Base-by-base conservation (phyloP, 2,329 filamentous ascomycete species). In the Hypoxylon sp. region DNA sequence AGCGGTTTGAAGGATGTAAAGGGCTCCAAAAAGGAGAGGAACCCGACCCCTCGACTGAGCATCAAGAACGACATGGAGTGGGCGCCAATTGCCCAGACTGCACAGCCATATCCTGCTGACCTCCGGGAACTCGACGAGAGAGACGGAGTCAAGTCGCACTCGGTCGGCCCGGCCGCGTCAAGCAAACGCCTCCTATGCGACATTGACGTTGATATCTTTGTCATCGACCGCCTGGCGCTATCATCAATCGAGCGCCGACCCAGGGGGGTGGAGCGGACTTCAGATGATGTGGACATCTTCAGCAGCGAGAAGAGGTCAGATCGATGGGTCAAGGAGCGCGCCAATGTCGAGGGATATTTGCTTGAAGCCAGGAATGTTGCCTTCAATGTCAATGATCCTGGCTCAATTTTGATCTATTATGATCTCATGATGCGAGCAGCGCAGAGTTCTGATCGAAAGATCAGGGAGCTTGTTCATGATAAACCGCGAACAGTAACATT, bases 381-480 rank as follows among this genome's bases (percentile, higher is more conserved):
- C 0, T 14, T 62, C 1, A 57, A 62, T 11, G 3, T 62, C 0
- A 52, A 57, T 7, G 59, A 62, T 5, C 45, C 37, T 0, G 37
- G 27, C 1, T 45, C 50, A 1, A 5, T 29, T 1, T 11, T 25
- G 1, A 14, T 55, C 1, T 61, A 61, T 5, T 5, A 46, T 4
- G 46, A 46, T n/a, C 21, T 46, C 1, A 9, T 62, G 0, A 9
- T 19, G 0, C 21, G 37, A 30, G 52, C 57, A 2, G 11, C 29
- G 0, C 27, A 4, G 2, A 6, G 12, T 4, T 7, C 1, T 2
- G 7, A 37, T 2, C n/a, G 7, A 1, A 3, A 1, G 9, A 27
- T 11, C 16, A 48, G 7, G 14, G n/a, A 12, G 3, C 11, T 7
- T 39, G 5, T 2, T 34, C 11, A 8, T 21, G 12, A 2, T n/a